A percentile compares a stretch with the other conserved stretches of the same genome.
phyloP scores from a whole-genome alignment of 2,329 filamentous ascomycete species.

The Paraphoma chrysanthemicola region DNA sequence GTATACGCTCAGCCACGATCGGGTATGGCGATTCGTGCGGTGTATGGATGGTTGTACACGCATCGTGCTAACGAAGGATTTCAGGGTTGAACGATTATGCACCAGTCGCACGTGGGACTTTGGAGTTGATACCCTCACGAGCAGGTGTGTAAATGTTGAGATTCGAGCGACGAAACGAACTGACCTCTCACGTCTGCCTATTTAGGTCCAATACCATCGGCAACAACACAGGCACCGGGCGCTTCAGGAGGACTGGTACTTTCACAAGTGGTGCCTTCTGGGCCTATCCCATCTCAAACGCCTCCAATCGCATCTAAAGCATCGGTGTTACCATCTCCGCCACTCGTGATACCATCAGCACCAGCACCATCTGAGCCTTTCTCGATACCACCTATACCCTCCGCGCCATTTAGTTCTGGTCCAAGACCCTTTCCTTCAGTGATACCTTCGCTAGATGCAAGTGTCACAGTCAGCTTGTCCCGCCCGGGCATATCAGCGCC shows the following conservation, averaged over 20 bases:
- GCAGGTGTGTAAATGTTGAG: slow-evolving; percentile 19
- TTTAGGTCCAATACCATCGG: slow-evolving; percentile 10
- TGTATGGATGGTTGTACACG: slow-evolving; percentile 6
- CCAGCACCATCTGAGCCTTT: not conserved
- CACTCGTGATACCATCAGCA: slow-evolving; percentile 11
- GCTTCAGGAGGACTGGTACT: slow-evolving; percentile 7
- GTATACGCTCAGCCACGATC: slow-evolving; percentile 23
- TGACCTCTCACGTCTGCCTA: not conserved
- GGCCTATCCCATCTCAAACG: slow-evolving; percentile 15
- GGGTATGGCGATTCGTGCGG: slow-evolving; percentile 22
- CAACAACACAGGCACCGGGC: slow-evolving; percentile 6
- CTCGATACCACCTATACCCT: slow-evolving; percentile 4
- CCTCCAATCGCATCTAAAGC: not conserved
- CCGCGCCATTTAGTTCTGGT: slow-evolving; percentile 3
- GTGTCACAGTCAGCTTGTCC: not conserved
- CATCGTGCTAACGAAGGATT: slow-evolving; percentile 21
- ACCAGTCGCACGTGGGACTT: slow-evolving; percentile 3
- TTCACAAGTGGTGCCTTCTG: slow-evolving; percentile 7
- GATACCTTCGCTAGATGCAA: slow-evolving; percentile 4
- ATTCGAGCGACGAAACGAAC: not conserved
- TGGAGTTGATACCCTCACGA: slow-evolving; percentile 21
- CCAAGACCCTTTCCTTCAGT: slow-evolving; percentile 11
- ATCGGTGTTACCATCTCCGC: not conserved
- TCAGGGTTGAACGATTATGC: slow-evolving; percentile 20
- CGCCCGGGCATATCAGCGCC: slow-evolving; percentile 6